Percentiles rank a stretch among this genome's conserved stretches.
phyloP scores from a whole-genome alignment of 306 rosid genomes.

The Corylus heterophylla region DNA sequence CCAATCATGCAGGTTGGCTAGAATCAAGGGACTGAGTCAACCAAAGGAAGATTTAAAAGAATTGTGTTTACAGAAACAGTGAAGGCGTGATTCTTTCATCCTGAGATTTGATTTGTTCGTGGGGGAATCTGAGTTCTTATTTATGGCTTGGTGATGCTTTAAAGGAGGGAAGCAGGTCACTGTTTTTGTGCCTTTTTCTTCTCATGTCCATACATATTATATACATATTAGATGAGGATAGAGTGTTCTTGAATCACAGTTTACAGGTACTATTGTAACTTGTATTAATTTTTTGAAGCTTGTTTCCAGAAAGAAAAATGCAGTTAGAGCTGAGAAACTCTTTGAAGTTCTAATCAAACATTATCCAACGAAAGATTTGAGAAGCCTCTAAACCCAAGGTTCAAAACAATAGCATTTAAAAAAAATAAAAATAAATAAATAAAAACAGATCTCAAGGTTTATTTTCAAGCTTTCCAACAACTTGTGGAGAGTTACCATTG shows the following conservation, averaged over 20 bases:
- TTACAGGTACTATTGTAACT: slow-evolving; percentile 24
- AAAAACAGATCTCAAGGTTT: neutral
- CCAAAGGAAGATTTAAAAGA: slow-evolving; percentile 46
- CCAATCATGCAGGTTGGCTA: slow-evolving; percentile 81
- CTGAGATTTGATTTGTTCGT: slow-evolving; percentile 11
- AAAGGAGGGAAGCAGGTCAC: slow-evolving; percentile 24
- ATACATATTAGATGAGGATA: slow-evolving; percentile 30
- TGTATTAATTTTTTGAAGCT: slow-evolving; percentile 22
- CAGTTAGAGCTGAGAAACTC: neutral
- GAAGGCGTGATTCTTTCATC: slow-evolving; percentile 21
- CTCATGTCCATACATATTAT: slow-evolving; percentile 28
- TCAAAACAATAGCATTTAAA: too few species aligned
- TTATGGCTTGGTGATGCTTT: slow-evolving; percentile 17
- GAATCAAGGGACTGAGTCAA: slow-evolving; percentile 48
- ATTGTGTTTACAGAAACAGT: slow-evolving; percentile 46
- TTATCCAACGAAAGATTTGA: too few species aligned
- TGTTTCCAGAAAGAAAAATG: slow-evolving; percentile 17
- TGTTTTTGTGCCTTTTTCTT: slow-evolving; percentile 33
- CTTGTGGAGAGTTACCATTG: neutral
- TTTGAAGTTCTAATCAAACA: slow-evolving; percentile 3
- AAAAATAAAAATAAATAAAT: too few species aligned
- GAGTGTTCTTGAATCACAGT: slow-evolving; percentile 32
- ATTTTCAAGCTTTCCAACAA: neutral
- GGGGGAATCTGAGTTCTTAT: slow-evolving; percentile 20
- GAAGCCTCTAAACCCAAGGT: too few species aligned